phyloP scores from a whole-genome alignment of 495 filamentous ascomycete genomes.

The Friedmanniomyces endolithicus region DNA sequence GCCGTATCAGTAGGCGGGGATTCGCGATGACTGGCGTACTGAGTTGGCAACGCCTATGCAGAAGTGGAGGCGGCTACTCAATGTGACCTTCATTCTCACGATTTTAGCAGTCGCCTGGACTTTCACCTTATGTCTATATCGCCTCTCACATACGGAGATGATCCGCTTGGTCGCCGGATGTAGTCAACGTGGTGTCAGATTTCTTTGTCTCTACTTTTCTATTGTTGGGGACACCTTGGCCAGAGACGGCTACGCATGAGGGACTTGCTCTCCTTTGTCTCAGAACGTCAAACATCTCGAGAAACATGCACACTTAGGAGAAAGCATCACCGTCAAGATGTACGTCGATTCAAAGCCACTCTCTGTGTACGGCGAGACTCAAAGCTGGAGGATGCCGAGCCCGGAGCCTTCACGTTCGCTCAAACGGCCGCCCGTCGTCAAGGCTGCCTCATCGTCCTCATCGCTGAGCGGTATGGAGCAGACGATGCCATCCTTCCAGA shows the following conservation, averaged over 20 bases:
- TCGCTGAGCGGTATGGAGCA: constrained; percentile 17
- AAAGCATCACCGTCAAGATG: not conserved
- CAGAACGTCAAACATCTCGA: not conserved
- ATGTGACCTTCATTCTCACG: too few species aligned
- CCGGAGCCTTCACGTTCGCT: not conserved
- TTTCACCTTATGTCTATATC: not conserved
- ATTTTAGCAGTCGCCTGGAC: too few species aligned
- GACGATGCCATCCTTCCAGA: constrained; percentile 16
- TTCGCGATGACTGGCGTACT: not conserved
- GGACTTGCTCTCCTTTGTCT: not conserved
- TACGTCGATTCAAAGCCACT: constrained; percentile 5
- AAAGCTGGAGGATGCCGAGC: constrained; percentile 12
- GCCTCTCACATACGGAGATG: not conserved
- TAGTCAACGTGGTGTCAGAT: not conserved
- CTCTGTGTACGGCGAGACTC: not conserved
- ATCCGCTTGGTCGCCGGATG: not conserved
- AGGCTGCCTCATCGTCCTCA: constrained; percentile 11
- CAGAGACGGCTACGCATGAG: not conserved
- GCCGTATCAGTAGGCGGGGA: not conserved
- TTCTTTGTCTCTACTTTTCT: not conserved
- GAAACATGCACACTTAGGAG: not conserved
- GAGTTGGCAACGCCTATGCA: not conserved
- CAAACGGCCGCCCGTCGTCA: constrained; percentile 2
- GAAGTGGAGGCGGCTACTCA: too few species aligned
- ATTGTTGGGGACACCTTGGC: not conserved